Conservation (phyloP, 23 red algal species). For the Gracilaria gracilis region DNA sequence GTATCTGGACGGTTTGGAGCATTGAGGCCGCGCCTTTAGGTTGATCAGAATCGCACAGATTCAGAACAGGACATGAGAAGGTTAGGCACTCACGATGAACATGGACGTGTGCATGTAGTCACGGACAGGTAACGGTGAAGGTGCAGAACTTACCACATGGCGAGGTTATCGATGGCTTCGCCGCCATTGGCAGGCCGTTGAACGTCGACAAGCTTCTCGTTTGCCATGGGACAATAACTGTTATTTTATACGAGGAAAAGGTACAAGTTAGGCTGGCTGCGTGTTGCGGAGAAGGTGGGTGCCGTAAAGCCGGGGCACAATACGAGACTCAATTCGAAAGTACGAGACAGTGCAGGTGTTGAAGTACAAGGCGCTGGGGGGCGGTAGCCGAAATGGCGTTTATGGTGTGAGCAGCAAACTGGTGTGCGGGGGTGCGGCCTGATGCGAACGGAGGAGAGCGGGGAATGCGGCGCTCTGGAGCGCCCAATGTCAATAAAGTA, state of each 20-base stretch:
- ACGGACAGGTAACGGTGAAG: not conserved
- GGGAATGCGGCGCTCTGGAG: not conserved
- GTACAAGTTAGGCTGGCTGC: not conserved
- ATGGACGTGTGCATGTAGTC: not conserved
- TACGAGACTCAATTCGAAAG: not conserved
- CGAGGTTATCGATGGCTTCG: constrained; percentile 81
- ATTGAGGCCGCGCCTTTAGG: constrained; percentile 68
- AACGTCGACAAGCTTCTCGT: constrained; percentile 68
- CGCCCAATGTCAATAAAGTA: too few species aligned
- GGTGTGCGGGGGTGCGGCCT: too few species aligned
- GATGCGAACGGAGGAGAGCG: too few species aligned
- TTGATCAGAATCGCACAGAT: not conserved
- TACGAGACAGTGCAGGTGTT: not conserved
- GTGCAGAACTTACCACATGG: constrained; percentile 57
- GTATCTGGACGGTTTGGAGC: constrained; percentile 92
- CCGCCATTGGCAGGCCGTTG: constrained; percentile 78
- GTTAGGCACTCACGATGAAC: not conserved
- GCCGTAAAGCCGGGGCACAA: too few species aligned
- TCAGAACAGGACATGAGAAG: not conserved
- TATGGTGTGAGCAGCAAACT: not conserved
- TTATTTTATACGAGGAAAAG: not conserved
- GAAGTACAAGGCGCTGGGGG: not conserved
- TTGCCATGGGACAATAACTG: constrained; percentile 30
- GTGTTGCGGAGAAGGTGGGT: too few species aligned
- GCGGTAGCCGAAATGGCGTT: not conserved